phyloP scores from a whole-genome alignment of 805 yeast species.

The Candida sithepensis region DNA sequence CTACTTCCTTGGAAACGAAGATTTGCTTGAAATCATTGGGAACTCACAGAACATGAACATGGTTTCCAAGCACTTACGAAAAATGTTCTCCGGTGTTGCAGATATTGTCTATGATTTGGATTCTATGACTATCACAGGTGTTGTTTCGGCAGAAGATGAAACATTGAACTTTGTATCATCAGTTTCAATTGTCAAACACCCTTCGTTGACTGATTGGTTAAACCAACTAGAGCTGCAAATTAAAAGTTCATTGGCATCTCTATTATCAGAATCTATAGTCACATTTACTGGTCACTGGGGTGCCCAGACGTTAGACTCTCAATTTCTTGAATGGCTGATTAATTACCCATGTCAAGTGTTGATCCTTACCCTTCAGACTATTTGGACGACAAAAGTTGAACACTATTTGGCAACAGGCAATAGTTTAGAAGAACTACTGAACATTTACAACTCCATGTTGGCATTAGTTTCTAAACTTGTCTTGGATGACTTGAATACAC shows the following conservation, averaged over 20 bases:
- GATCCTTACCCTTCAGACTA: conserved; percentile 51
- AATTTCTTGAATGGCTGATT: conserved; percentile 34
- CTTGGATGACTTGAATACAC: conserved; percentile 20
- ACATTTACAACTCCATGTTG: conserved; percentile 5
- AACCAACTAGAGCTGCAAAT: conserved; percentile 51
- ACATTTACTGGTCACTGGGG: conserved; percentile 16
- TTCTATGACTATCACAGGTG: conserved; percentile 29
- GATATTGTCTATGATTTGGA: conserved; percentile 34
- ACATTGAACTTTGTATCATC: conserved; percentile 37
- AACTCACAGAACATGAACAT: conserved; percentile 42
- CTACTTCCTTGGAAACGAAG: conserved; percentile 88
- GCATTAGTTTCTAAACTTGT: conserved; percentile 31
- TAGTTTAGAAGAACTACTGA: conserved; percentile 14
- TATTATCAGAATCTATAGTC: conserved; percentile 31
- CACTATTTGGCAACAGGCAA: background rate
- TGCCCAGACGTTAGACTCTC: background rate
- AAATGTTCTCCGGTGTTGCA: conserved; percentile 68
- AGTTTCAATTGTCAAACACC: conserved; percentile 39
- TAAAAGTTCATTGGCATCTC: conserved; percentile 42
- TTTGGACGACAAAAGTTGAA: conserved; percentile 48
- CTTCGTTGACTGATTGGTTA: conserved; percentile 61
- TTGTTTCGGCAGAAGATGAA: conserved; percentile 70
- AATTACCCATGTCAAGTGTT: conserved; percentile 53
- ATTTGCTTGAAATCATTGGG: conserved; percentile 79
- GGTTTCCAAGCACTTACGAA: conserved; percentile 58